Evolutionary conservation across 495 filamentous ascomycete genomes (phyloP).

Genomic region (Chaetomidium leptoderma): DNA sequence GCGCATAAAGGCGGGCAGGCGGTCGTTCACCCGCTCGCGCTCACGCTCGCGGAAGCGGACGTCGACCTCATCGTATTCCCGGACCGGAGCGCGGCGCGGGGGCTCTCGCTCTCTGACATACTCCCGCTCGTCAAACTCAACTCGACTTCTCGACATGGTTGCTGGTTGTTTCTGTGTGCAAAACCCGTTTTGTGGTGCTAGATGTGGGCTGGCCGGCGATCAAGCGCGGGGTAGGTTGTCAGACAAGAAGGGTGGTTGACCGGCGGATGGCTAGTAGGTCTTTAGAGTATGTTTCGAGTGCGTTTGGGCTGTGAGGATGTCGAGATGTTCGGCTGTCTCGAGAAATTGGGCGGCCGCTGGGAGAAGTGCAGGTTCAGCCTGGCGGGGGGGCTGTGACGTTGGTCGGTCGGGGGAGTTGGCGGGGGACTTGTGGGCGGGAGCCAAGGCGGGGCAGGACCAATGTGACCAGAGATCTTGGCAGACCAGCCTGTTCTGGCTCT

Average conservation of each 20-base stretch:
- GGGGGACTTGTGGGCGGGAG: slow-evolving; percentile 14
- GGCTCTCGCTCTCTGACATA: slow-evolving; percentile 33
- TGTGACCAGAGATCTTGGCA: slow-evolving; percentile 24
- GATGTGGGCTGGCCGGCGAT: slow-evolving; percentile 9
- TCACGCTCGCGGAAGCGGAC: slow-evolving; percentile 37
- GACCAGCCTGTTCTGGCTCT: slow-evolving; percentile 11
- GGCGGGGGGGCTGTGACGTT: slow-evolving; percentile 20
- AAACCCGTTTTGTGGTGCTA: slow-evolving; percentile 1
- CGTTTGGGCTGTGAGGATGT: background rate
- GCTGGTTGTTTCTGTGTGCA: slow-evolving; percentile 12
- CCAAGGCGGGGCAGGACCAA: slow-evolving; percentile 19
- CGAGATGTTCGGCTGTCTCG: background rate
- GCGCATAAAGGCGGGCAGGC: slow-evolving; percentile 42
- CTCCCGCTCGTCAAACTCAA: slow-evolving; percentile 43
- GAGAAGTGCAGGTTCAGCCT: slow-evolving; percentile 11
- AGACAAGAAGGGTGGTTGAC: background rate
- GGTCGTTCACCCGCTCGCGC: slow-evolving; percentile 32
- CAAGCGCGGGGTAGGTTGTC: background rate
- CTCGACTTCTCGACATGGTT: slow-evolving; percentile 32
- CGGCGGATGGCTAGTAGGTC: slow-evolving; percentile 1
- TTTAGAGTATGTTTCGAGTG: background rate
- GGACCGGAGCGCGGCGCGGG: slow-evolving; percentile 29
- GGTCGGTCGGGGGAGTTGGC: slow-evolving; percentile 13
- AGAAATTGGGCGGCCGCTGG: background rate
- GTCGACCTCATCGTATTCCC: slow-evolving; percentile 37